phyloP scores from a whole-genome alignment of 139 green algal genomes.

The Chlamydomonas sphaeroides region DNA sequence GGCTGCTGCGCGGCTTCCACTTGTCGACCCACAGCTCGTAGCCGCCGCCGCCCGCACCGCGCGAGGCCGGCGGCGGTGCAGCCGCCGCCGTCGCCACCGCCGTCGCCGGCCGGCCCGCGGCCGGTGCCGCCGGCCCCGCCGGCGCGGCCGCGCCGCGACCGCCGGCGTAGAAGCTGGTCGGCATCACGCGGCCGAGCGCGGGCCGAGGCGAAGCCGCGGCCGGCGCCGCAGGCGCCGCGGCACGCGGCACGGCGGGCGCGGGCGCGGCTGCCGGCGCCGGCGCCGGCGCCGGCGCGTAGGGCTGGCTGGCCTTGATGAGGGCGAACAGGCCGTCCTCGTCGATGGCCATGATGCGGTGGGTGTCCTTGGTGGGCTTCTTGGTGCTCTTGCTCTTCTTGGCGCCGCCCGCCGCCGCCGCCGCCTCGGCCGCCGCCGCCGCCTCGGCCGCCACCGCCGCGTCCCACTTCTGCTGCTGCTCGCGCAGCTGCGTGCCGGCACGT shows the following conservation, averaged over 20 bases:
- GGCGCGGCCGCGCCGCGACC: neutral
- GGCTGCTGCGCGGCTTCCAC: slow-evolving; percentile 78
- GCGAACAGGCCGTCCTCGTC: slow-evolving; percentile 89
- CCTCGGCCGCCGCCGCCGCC: too few species aligned
- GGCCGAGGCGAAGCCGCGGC: too few species aligned
- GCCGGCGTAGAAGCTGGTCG: neutral
- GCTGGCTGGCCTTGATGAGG: slow-evolving; percentile 69
- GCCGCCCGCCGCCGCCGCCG: too few species aligned
- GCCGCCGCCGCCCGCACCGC: neutral
- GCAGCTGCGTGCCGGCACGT: too few species aligned
- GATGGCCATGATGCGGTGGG: slow-evolving; percentile 70
- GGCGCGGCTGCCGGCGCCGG: neutral
- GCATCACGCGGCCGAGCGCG: neutral
- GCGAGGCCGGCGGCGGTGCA: neutral
- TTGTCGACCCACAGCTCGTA: slow-evolving; percentile 94
- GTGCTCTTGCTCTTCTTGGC: neutral
- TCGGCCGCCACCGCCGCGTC: too few species aligned
- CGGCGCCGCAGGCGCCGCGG: too few species aligned
- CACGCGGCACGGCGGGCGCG: neutral
- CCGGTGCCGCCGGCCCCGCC: neutral
- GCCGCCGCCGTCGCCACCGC: neutral
- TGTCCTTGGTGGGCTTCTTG: slow-evolving; percentile 53
- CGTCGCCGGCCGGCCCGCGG: too few species aligned
- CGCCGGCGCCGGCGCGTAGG: neutral
- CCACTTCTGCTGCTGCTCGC: too few species aligned